These are phyloP conservation scores for Phytophthora parvispora DNA, from an alignment of 352 stramenopile genomes.

Conservation along the genomic window DNA sequence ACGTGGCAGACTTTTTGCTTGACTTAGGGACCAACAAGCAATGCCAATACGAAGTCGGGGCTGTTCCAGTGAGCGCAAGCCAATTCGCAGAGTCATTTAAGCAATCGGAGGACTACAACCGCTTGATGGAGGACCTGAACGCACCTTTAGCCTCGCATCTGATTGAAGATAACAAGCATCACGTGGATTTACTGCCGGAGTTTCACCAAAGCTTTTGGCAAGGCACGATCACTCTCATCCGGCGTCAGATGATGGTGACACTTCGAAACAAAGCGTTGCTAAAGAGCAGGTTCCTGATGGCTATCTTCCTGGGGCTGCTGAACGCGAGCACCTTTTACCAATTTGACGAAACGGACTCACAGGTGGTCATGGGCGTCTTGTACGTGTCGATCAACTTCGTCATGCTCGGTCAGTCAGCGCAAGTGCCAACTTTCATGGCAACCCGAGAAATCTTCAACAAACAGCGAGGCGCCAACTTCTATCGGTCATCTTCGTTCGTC, in stretches of 20 bases:
- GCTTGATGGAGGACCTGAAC: slow-evolving; percentile 22
- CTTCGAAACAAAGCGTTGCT: slow-evolving; percentile 46
- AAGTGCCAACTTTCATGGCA: slow-evolving; percentile 84
- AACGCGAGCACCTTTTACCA: slow-evolving; percentile 58
- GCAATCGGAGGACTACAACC: slow-evolving; percentile 29
- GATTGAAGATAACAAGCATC: slow-evolving; percentile 54
- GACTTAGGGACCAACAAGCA: slow-evolving; percentile 54
- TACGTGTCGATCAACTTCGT: slow-evolving; percentile 84
- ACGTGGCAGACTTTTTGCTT: slow-evolving; percentile 60
- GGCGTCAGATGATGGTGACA: slow-evolving; percentile 69
- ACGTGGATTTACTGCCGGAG: slow-evolving; percentile 80
- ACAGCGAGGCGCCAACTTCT: slow-evolving; percentile 53
- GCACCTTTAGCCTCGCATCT: slow-evolving; percentile 18
- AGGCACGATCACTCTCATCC: slow-evolving; percentile 41
- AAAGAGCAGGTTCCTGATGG: slow-evolving; percentile 52
- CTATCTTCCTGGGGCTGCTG: slow-evolving; percentile 53
- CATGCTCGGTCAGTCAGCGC: slow-evolving; percentile 69
- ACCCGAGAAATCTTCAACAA: slow-evolving; percentile 65
- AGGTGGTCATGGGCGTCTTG: slow-evolving; percentile 82
- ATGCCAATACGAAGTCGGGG: slow-evolving; percentile 48
- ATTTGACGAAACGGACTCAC: slow-evolving; percentile 44
- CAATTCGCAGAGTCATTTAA: slow-evolving; percentile 47
- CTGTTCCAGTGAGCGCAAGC: too few relatives aligned
- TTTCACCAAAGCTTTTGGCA: slow-evolving; percentile 42
- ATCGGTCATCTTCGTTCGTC: slow-evolving; percentile 77